Percentiles rank a stretch among this genome's conserved stretches.
Conservation (phyloP, 768 basidiomycete genomes). For the Tremella mesenterica region DNA sequence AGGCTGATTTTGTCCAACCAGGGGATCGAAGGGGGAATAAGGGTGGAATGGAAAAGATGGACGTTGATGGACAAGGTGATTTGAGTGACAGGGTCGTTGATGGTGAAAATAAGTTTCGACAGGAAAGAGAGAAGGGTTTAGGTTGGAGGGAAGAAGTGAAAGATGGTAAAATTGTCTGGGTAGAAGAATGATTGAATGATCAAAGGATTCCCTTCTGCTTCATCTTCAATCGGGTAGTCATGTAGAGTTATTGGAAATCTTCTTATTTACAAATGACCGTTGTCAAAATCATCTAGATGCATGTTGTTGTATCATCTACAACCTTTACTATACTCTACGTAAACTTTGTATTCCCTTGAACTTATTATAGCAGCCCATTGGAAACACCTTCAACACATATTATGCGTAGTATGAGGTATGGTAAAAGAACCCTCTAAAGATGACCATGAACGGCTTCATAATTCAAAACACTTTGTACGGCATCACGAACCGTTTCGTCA, state of each 20-base stretch:
- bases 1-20: neutral
- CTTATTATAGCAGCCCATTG: too few species aligned
- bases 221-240: too few species aligned
- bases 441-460: neutral
- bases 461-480: neutral
- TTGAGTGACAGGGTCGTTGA: too few species aligned
- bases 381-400: neutral
- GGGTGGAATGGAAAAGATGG: too few species aligned
- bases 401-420: neutral
- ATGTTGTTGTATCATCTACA: neutral
- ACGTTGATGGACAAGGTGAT: too few species aligned
- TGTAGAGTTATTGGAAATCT: too few species aligned
- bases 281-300: neutral
- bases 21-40: neutral
- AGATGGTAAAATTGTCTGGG: slow-evolving; percentile 3
- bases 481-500: neutral
- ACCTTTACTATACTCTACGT: too few species aligned
- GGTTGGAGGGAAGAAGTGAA: slow-evolving; percentile 1
- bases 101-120: too few species aligned
- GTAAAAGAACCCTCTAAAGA: neutral
- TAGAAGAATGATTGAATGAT: neutral
- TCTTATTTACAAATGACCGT: neutral
- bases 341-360: too few species aligned
- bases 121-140: too few species aligned
- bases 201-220: neutral